phyloP scores from a whole-genome alignment of 2,329 filamentous ascomycete genomes.

The Aspergillus persii region DNA sequence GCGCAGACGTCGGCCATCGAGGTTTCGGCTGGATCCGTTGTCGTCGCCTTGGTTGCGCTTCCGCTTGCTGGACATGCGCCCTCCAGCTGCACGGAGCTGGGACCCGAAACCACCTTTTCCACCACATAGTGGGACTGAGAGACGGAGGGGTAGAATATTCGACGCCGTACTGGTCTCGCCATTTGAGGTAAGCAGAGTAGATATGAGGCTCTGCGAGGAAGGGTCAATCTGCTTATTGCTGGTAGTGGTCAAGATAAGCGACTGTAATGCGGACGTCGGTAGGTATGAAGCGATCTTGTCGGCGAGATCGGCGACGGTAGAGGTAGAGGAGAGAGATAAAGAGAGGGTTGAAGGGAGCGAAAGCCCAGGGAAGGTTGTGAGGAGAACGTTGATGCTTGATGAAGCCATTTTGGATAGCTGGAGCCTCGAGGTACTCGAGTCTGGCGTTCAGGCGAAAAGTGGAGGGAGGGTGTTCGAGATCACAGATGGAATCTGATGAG shows the following conservation, averaged over 20 bases:
- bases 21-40: slow-evolving; percentile 86
- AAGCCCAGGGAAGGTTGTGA: slow-evolving; percentile 80
- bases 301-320: slow-evolving; percentile 67
- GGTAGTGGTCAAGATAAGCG: slow-evolving; percentile 75
- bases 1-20: slow-evolving; percentile 84
- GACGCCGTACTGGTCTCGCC: slow-evolving; percentile 46
- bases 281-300: slow-evolving; percentile 55
- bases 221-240: slow-evolving; percentile 67
- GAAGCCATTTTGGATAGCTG: slow-evolving; percentile 49
- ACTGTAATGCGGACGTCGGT: slow-evolving; percentile 58
- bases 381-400: slow-evolving; percentile 70
- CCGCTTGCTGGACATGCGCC: slow-evolving; percentile 96
- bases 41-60: slow-evolving; percentile 79
- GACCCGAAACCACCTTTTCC: slow-evolving; percentile 98
- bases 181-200: slow-evolving; percentile 49
- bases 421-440: neutral
- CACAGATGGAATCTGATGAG: neutral
- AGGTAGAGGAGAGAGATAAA: slow-evolving; percentile 66
- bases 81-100: slow-evolving; percentile 91
- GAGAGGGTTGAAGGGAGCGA: slow-evolving; percentile 79
- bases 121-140: slow-evolving; percentile 76
- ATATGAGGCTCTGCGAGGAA: slow-evolving; percentile 54
- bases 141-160: slow-evolving; percentile 76
- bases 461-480: neutral
- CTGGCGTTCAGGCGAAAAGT: neutral